phyloP scores from a whole-genome alignment of 2,329 filamentous ascomycete species.

The Keithomyces neogunnii region DNA sequence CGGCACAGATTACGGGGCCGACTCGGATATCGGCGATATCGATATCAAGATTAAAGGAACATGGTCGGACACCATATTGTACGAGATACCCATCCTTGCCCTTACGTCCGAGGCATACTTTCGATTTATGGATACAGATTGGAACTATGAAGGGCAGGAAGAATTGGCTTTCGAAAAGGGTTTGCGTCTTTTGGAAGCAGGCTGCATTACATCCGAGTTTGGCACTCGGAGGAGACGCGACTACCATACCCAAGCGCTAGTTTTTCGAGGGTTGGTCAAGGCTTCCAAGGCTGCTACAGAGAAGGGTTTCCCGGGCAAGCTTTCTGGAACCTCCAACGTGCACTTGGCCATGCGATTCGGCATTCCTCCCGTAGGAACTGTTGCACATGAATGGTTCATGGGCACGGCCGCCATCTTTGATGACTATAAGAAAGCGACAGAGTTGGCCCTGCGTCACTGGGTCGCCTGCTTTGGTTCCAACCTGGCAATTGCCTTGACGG shows the following conservation, averaged over 20 bases:
- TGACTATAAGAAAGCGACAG: constrained; percentile 77
- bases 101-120: constrained; percentile 95
- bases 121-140: constrained; percentile 89
- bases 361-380: constrained; percentile 76
- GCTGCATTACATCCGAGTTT: constrained; percentile 89
- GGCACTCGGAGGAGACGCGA: constrained; percentile 82
- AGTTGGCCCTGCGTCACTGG: constrained; percentile 81
- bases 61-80: constrained; percentile 94
- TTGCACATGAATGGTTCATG: constrained; percentile 99
- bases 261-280: constrained; percentile 76
- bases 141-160: constrained; percentile 81
- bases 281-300: constrained; percentile 64
- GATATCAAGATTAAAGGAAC: constrained; percentile 68
- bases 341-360: constrained; percentile 92
- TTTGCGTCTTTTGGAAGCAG: constrained; percentile 64
- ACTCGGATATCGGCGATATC: constrained; percentile 64
- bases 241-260: constrained; percentile 89
- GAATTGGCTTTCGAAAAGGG: constrained; percentile 81
- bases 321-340: constrained; percentile 91
- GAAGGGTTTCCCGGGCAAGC: constrained; percentile 59
- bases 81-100: constrained; percentile 91
- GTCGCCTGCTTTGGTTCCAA: constrained; percentile 81
- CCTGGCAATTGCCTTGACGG: constrained; percentile 81
- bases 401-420: constrained; percentile 85
- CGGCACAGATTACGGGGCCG: constrained; percentile 48